phyloP scores from a whole-genome alignment of 257 asterid genomes.

The Eustoma russellianum region DNA sequence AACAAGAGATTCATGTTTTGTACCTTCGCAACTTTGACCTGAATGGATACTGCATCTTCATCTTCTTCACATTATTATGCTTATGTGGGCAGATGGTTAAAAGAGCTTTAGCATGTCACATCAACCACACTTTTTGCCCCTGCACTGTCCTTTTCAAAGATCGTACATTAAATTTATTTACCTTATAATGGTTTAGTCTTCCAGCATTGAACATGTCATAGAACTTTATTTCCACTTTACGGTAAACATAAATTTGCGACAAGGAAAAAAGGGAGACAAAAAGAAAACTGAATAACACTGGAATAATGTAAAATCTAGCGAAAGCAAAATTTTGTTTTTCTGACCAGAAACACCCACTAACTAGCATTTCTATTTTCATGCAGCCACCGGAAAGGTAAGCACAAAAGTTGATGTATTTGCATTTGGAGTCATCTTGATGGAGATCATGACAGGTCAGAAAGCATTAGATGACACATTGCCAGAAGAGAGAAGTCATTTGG shows the following conservation, averaged over 20 bases:
- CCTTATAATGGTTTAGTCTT: too few species aligned
- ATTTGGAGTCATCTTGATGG: slow-evolving; percentile 87
- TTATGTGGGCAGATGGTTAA: not conserved
- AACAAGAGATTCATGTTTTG: not conserved
- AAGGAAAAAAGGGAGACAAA: too few species aligned
- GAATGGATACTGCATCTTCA: not conserved
- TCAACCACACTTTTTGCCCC: too few species aligned
- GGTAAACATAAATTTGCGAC: too few species aligned
- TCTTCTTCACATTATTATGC: not conserved
- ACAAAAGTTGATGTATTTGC: slow-evolving; percentile 76
- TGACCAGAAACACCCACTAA: not conserved
- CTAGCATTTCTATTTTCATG: slow-evolving; percentile 2
- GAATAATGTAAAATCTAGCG: too few species aligned
- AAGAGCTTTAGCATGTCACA: not conserved
- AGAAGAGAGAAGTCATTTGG: slow-evolving; percentile 54
- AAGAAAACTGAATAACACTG: too few species aligned
- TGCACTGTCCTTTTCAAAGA: too few species aligned
- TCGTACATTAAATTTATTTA: too few species aligned
- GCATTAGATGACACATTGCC: slow-evolving; percentile 61
- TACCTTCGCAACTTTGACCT: too few species aligned
- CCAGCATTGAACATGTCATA: too few species aligned
- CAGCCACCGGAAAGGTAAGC: slow-evolving; percentile 90
- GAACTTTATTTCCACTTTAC: too few species aligned
- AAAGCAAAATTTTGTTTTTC: too few species aligned
- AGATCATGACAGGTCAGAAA: slow-evolving; percentile 59